Evolutionary conservation across 495 filamentous ascomycete genomes (phyloP), one percentile per base, ranked within the genome.

Genomic region (Hypoxylon lienhwacheense): DNA sequence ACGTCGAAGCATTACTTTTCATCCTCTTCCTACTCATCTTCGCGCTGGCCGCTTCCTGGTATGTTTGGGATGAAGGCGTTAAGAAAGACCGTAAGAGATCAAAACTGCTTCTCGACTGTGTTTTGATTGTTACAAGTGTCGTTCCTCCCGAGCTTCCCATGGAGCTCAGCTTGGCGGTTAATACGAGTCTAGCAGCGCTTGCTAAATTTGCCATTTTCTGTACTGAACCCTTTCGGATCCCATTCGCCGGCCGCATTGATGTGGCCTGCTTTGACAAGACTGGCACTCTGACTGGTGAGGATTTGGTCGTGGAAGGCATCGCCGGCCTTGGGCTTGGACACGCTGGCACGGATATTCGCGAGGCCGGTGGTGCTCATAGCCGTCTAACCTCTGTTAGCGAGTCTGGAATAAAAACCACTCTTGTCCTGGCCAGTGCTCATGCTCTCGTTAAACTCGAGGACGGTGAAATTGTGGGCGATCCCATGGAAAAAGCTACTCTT

Each of bases 231-330:
- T 99, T 99, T 82, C 83, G 93, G n/a, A 99, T 99, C 70, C 93
- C 93, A 0, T 97, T 88, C 53, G 93, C 95, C 58, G 93, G 93
- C 28, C 86, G 93, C 49, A 87, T 99, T 40, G 93, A 99, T 70
- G 81, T 99, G 34, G 91, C 92, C 37, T 99, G 93, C 77, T 99
- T 99, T 61, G 93, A 99, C 70, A 99, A 99, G 75, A 99, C 93
- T 16, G 93, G 93, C 34, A 99, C 93, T 3, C 71, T 99, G 40
- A 99, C 93, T 33, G 93, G 93, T 20, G 93, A 99, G 63, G 95
- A 99, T 71, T 76, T 99, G 32, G 90, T 97, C 4, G 93, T 99
- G 21, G 95, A 99, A 65, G 93, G 93, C 52, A 91, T 99, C 70
- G 95, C 92, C 33, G 93, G 95, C 17, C 81, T 97, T 39, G 82